A percentile compares a stretch with the other conserved stretches of the same genome.
Evolutionary conservation across 2,329 filamentous ascomycete species (phyloP).

Genomic region (Aspergillus sp.): DNA sequence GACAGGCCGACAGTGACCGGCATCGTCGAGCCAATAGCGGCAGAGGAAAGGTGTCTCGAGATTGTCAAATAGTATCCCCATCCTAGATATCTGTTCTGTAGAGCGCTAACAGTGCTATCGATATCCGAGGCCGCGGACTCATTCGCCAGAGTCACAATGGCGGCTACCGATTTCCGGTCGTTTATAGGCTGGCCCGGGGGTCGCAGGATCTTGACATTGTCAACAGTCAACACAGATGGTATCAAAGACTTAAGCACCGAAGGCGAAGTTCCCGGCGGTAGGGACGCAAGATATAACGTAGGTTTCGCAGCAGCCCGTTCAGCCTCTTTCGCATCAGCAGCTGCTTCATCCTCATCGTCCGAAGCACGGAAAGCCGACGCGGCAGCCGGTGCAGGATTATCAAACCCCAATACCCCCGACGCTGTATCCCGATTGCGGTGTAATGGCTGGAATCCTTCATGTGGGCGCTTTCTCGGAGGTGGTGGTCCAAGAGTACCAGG

Average conservation of each 20-base stretch:
- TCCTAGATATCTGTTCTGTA: constrained; percentile 84
- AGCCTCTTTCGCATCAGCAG: constrained; percentile 42
- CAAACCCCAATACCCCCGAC: constrained; percentile 45
- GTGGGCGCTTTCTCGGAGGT: constrained; percentile 45
- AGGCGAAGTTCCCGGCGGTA: constrained; percentile 56
- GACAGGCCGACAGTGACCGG: constrained; percentile 51
- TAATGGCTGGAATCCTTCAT: constrained; percentile 42
- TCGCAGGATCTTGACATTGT: constrained; percentile 71
- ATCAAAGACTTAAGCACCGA: constrained; percentile 53
- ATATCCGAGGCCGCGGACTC: constrained; percentile 83
- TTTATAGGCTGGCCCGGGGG: constrained; percentile 49
- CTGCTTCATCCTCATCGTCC: constrained; percentile 49
- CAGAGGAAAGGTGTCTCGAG: constrained; percentile 80
- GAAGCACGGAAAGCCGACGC: constrained; percentile 44
- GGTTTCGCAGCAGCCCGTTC: constrained; percentile 56
- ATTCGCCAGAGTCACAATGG: constrained; percentile 77
- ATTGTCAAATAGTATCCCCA: constrained; percentile 80
- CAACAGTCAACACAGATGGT: constrained; percentile 61
- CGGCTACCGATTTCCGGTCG: constrained; percentile 71
- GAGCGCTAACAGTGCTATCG: constrained; percentile 71
- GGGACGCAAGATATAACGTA: constrained; percentile 55
- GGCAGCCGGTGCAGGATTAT: constrained; percentile 31
- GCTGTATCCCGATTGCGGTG: constrained; percentile 42
- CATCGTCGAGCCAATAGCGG: constrained; percentile 59
- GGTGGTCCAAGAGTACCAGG: constrained; percentile 51